Evolutionary conservation across 805 yeast species (phyloP).

Genomic region (Lachancea sp.): DNA sequence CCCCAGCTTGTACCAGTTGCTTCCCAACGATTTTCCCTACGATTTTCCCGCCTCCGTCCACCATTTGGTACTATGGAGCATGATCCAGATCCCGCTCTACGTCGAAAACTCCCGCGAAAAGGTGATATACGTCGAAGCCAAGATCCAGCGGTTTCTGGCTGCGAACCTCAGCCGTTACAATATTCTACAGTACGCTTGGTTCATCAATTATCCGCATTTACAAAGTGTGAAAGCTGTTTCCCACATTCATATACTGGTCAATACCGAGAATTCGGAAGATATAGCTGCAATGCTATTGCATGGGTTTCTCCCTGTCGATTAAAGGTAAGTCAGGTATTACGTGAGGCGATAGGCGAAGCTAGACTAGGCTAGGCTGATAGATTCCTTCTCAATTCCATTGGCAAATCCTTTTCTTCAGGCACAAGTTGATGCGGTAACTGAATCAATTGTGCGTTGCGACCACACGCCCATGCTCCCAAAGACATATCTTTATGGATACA

Average conservation of each 20-base stretch:
- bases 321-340: too few relatives aligned
- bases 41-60: conserved; percentile 44
- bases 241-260: conserved; percentile 61
- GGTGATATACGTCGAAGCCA: conserved; percentile 38
- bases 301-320: not conserved
- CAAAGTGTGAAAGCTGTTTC: conserved; percentile 64
- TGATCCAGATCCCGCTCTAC: conserved; percentile 48
- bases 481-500: too few relatives aligned
- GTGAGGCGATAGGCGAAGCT: too few relatives aligned
- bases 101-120: conserved; percentile 21
- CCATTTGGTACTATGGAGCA: conserved; percentile 67
- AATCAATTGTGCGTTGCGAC: too few relatives aligned
- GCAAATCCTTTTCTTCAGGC: too few relatives aligned
- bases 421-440: too few relatives aligned
- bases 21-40: conserved; percentile 63
- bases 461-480: too few relatives aligned
- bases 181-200: conserved; percentile 49
- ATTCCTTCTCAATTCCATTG: too few relatives aligned
- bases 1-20: conserved; percentile 35
- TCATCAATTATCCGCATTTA: conserved; percentile 61
- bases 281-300: not conserved
- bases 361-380: too few relatives aligned
- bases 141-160: conserved; percentile 45
- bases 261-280: conserved; percentile 8
- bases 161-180: conserved; percentile 36